Percentiles rank a stretch among this genome's conserved stretches.
Evolutionary conservation across 305 asterid species (phyloP).

Genomic region (Fraxinus platypoda): DNA sequence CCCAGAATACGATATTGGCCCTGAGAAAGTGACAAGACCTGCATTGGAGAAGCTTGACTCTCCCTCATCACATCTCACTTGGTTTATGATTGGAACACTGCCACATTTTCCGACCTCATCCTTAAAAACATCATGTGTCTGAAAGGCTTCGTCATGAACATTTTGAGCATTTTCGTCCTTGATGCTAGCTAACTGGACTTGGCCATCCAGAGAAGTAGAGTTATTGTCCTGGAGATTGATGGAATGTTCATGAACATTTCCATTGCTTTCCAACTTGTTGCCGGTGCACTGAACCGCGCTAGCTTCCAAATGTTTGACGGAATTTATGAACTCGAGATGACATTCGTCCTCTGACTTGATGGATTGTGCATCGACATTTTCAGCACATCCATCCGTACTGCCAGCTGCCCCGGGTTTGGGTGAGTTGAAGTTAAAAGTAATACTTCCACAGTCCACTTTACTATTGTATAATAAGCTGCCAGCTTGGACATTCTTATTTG

Average conservation of each 20-base stretch:
- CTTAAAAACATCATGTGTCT: slow-evolving; percentile 11
- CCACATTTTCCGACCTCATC: slow-evolving; percentile 17
- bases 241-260: slow-evolving; percentile 15
- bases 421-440: slow-evolving; percentile 46
- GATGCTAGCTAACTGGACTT: not conserved
- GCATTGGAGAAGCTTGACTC: slow-evolving; percentile 79
- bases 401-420: slow-evolving; percentile 21
- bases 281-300: slow-evolving; percentile 26
- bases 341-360: slow-evolving; percentile 14
- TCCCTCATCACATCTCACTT: slow-evolving; percentile 44
- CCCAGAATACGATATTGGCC: slow-evolving; percentile 71
- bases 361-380: slow-evolving; percentile 21
- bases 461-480: slow-evolving; percentile 37
- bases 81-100: slow-evolving; percentile 23
- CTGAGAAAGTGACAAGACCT: slow-evolving; percentile 59
- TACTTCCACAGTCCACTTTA: slow-evolving; percentile 45
- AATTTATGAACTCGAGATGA: slow-evolving; percentile 11
- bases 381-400: slow-evolving; percentile 19
- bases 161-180: slow-evolving; percentile 6
- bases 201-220: slow-evolving; percentile 17
- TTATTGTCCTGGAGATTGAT: slow-evolving; percentile 12
- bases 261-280: slow-evolving; percentile 11
- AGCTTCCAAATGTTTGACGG: slow-evolving; percentile 26
- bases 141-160: slow-evolving; percentile 9
- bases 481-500: slow-evolving; percentile 30